Base-by-base conservation (phyloP, 805 yeast species). In the Wickerhamomyces sydowiorum region DNA sequence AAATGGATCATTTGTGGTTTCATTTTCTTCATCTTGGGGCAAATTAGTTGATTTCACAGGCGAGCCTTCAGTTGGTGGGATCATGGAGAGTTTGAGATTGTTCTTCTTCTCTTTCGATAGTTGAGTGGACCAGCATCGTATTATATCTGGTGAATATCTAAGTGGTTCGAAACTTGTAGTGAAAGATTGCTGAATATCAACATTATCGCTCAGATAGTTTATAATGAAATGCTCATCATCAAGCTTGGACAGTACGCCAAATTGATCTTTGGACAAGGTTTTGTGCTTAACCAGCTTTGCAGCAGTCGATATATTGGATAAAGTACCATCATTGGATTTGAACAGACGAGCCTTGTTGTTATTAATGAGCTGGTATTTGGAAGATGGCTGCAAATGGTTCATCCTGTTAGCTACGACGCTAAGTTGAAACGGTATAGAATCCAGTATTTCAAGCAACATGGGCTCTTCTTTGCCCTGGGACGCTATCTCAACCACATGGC, bases 151-250 rank as follows among this genome's bases (percentile, higher is more conserved):
- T 15, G 22, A 23, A 7, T 23, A 17, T 24, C 15, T 19, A 5
- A 35, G 12, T 23, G 37, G 28, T 9, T 15, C 20, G 5, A 29
- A 6, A 12, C 3, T 29, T 9, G 32, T 12, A 17, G 12, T 17
- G 36, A 45, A 1, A 36, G 23, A 3, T n/a, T 21, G 17, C 39
- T 43, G 8, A 36, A 28, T 30, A 15, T 28, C 13, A 48, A 41
- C 7, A 2, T 18, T 3, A 5, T 21, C 20, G 5, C 29, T 23
- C 5, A 23, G 7, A 12, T 79, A 64, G 61, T 81, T 81, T 37
- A 80, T 62, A 27, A 81, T 60, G 37, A 38, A 45, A 5, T 21
- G 17, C 14, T 41, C 33, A 3, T 36, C 33, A 18, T 28, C 28
- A 2, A 49, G 12, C n/a, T 39, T 41, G 7, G 51, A 35, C 3